Conservation (phyloP, 2,329 filamentous ascomycete species). For the Zymoseptoria passerinii region DNA sequence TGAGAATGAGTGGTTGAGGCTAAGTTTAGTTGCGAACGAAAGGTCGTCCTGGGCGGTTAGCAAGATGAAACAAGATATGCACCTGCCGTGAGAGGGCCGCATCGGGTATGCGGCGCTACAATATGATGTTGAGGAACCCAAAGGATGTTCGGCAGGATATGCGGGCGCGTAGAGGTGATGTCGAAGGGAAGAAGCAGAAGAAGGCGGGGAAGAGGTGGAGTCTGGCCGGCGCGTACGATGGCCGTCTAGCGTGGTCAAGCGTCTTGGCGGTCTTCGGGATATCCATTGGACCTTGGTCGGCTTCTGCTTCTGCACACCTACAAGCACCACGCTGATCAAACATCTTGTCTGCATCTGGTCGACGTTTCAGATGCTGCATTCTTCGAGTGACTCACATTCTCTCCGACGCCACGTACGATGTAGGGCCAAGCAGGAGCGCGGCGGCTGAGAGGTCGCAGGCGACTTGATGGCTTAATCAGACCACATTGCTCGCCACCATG, state of each 20-base stretch:
- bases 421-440: background rate
- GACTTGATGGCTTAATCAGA: too few relatives aligned
- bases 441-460: too few relatives aligned
- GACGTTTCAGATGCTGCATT: background rate
- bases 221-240: background rate
- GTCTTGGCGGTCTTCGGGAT: background rate
- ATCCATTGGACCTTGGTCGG: background rate
- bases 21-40: slow-evolving; percentile 18
- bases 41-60: slow-evolving; percentile 20
- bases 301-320: background rate
- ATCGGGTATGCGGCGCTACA: slow-evolving; percentile 9
- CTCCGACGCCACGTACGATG: background rate
- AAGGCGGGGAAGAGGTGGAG: background rate
- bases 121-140: background rate
- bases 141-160: background rate
- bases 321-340: background rate
- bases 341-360: background rate
- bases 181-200: background rate
- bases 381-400: background rate
- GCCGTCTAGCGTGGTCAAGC: background rate
- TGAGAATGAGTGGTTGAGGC: slow-evolving; percentile 14
- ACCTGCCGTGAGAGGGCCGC: slow-evolving; percentile 8
- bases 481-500: too few relatives aligned
- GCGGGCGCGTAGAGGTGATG: background rate
- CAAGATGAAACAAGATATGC: slow-evolving; percentile 23